A percentile compares a stretch with the other conserved stretches of the same genome.
phyloP scores from a whole-genome alignment of 1,139 yeast genomes.

The Debaryomyces psychrophilus region DNA sequence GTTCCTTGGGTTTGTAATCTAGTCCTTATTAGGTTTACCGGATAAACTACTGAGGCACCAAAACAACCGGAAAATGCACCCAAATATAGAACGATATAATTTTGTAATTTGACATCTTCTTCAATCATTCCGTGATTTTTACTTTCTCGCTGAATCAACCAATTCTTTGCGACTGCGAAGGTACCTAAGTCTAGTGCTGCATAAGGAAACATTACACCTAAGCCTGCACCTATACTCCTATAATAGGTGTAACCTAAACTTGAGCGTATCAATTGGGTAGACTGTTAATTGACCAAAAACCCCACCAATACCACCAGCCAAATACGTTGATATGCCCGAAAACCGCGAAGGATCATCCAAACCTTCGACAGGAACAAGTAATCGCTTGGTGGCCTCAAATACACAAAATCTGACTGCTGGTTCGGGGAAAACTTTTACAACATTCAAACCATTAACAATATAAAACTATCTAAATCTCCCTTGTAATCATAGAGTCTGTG shows the following conservation, averaged over 20 bases:
- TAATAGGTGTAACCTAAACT: slow-evolving; percentile 83
- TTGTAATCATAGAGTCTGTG: slow-evolving; percentile 77
- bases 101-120: slow-evolving; percentile 75
- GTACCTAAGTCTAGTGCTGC: slow-evolving; percentile 97
- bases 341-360: slow-evolving; percentile 70
- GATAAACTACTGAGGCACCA: slow-evolving; percentile 95
- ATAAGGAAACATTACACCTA: slow-evolving; percentile 93
- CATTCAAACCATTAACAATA: slow-evolving; percentile 95
- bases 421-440: slow-evolving; percentile 93
- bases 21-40: slow-evolving; percentile 85
- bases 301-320: slow-evolving; percentile 97
- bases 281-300: slow-evolving; percentile 89
- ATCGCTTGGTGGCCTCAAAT: slow-evolving; percentile 81
- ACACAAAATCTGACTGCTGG: slow-evolving; percentile 97
- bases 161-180: slow-evolving; percentile 79
- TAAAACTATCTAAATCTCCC: slow-evolving; percentile 89
- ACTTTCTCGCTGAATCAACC: slow-evolving; percentile 71
- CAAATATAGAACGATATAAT: slow-evolving; percentile 77
- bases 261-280: slow-evolving; percentile 94
- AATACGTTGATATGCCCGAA: slow-evolving; percentile 76
- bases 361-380: slow-evolving; percentile 76
- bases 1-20: slow-evolving; percentile 98
- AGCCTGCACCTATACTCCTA: slow-evolving; percentile 85
- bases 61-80: slow-evolving; percentile 95
- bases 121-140: slow-evolving; percentile 48